Evolutionary conservation across 768 basidiomycete genomes (phyloP), one percentile per base, ranked within the genome.

Genomic region (Gelatoporia subvermispora): DNA sequence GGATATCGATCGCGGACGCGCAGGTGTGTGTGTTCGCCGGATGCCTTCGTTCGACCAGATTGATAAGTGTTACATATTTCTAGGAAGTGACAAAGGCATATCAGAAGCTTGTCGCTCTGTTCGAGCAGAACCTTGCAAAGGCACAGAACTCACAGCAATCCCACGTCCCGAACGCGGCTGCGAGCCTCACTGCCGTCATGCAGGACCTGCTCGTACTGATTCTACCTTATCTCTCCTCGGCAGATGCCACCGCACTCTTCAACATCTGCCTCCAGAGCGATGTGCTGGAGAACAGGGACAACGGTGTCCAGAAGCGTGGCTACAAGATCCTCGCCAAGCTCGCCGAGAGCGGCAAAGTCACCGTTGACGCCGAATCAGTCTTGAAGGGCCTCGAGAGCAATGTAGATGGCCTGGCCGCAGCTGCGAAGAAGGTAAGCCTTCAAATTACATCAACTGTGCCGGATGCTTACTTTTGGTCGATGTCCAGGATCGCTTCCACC

Each of bases 291-390:
- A 82, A 81, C 57, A 79, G 72, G 57, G 93, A 97, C 59, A 88
- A 88, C 43, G 91, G 83, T 3, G 83, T 95, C 4, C 95, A 98
- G 70, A 99, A 99, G 69, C 89, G 94, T 56, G 89, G 85, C 8
- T 98, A 98, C 70, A 88, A 95, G 61, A 82, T 88, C 16, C 74
- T 98, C 15, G 75, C 85, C 25, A 85, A 85, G 55, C 65, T 93
- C 36, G 66, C 84, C n/a, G 85, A 86, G 60, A 72, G 72, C 44
- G 75, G 72, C 0, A 84, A 85, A 60, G 71, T 84, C 24, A 61
- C 63, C 25, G 58, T 74, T 38, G 77, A 81, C 51, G 76, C 73
- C 11, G 82, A 86, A 50, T 64, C 64, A 9, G 76, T 86, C 22
- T 68, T 96, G 21, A 73, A 78, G 51, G 73, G 75, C 49, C 66